Evolutionary conservation across 805 yeast species (phyloP).

Genomic region (Ogataea dorogensis): DNA sequence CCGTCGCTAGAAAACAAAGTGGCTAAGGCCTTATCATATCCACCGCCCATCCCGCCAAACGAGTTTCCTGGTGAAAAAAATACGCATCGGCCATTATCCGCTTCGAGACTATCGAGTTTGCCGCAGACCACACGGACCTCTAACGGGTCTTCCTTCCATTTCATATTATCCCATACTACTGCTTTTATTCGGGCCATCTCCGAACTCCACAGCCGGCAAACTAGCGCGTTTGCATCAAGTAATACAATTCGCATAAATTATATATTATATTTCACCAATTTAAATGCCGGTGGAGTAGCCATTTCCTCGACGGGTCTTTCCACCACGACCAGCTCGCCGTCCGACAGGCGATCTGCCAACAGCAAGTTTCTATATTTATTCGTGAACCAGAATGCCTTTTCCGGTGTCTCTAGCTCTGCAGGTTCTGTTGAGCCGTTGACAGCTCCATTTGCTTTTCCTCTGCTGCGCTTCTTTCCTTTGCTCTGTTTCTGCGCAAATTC

Average conservation of each 20-base stretch:
- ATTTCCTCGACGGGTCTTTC: conserved; percentile 68
- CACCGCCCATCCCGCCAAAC: conserved; percentile 50
- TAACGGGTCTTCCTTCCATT: conserved; percentile 1
- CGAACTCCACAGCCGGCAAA: conserved; percentile 9
- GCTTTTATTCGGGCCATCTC: conserved; percentile 3
- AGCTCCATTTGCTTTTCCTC: conserved; percentile 29
- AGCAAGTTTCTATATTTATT: conserved; percentile 73
- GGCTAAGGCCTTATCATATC: conserved; percentile 44
- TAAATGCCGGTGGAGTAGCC: conserved; percentile 63
- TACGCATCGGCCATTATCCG: conserved; percentile 12
- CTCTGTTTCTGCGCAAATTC: conserved; percentile 40
- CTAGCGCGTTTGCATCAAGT: neutral
- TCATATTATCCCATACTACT: neutral
- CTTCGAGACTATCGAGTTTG: neutral
- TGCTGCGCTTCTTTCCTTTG: conserved; percentile 26
- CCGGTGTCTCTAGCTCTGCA: conserved; percentile 17
- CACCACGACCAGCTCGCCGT: conserved; percentile 62
- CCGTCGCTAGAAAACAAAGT: conserved; percentile 22
- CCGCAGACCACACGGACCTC: conserved; percentile 1
- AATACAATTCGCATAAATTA: conserved; percentile 29
- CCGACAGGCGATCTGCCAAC: conserved; percentile 51
- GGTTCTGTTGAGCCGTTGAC: conserved; percentile 27
- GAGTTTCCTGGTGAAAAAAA: conserved; percentile 54
- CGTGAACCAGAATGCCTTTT: conserved; percentile 67
- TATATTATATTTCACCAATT: conserved; percentile 52